Percentiles rank a stretch among this genome's conserved stretches.
phyloP scores from a whole-genome alignment of 768 basidiomycete species.

The Phylloporus arenicola region DNA sequence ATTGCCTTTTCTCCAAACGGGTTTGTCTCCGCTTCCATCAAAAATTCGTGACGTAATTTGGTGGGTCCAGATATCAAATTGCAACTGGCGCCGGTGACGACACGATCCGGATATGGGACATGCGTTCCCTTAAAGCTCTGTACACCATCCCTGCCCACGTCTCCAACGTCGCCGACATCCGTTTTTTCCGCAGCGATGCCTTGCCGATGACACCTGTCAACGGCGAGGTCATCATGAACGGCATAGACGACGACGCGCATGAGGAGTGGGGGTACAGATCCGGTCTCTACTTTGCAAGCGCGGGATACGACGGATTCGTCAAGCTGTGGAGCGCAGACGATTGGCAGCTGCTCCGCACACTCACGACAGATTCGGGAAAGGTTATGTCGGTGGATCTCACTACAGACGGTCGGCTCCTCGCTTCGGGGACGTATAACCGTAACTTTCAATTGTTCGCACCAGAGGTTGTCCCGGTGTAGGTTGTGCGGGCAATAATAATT shows the following conservation, averaged over 20 bases:
- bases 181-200: conserved; percentile 79
- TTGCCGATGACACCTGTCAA: conserved; percentile 35
- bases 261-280: conserved; percentile 80
- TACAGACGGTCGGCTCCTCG: conserved; percentile 76
- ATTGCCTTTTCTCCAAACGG: conserved; percentile 95
- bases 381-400: conserved; percentile 97
- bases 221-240: conserved; percentile 50
- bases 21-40: conserved; percentile 40
- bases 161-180: conserved; percentile 91
- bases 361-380: conserved; percentile 95
- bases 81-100: conserved; percentile 97
- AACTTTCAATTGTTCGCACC: conserved; percentile 92
- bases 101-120: conserved; percentile 98
- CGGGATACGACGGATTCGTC: conserved; percentile 93
- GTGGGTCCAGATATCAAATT: conserved; percentile 75
- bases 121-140: conserved; percentile 85
- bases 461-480: conserved; percentile 46
- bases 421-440: conserved; percentile 87
- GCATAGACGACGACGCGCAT: conserved; percentile 29
- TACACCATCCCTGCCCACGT: conserved; percentile 96
- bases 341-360: conserved; percentile 85
- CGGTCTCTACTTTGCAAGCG: conserved; percentile 88
- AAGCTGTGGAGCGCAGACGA: conserved; percentile 98
- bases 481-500: conserved; percentile 13
- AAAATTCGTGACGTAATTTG: conserved; percentile 7